These are phyloP conservation scores for Glebionis coronaria DNA, from an alignment of 129 eudicot species.

Conservation along the genomic window DNA sequence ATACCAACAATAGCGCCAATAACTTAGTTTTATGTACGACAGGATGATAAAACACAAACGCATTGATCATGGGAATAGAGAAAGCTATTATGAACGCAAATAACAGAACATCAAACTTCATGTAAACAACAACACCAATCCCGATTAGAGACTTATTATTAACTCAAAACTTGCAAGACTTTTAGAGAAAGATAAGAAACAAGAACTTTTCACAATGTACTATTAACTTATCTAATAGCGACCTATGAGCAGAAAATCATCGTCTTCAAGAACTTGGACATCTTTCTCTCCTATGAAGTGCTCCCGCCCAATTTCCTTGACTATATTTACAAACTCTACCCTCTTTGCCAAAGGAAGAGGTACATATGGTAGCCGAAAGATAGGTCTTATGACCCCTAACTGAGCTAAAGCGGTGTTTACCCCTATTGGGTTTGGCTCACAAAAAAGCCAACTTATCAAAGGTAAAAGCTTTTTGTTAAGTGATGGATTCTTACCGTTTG, in stretches of 20 bases:
- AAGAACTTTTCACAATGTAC: background rate
- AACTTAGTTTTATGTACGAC: background rate
- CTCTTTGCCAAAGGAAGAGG: slow-evolving; percentile 72
- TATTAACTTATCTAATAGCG: slow-evolving; percentile 49
- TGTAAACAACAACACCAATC: slow-evolving; percentile 4
- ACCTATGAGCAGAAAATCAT: slow-evolving; percentile 64
- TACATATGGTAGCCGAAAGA: slow-evolving; percentile 75
- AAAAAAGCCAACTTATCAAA: slow-evolving; percentile 66
- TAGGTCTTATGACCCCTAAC: slow-evolving; percentile 73
- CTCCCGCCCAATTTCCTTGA: slow-evolving; percentile 70
- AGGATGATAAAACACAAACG: background rate
- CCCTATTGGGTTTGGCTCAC: slow-evolving; percentile 83
- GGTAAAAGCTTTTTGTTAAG: slow-evolving; percentile 58
- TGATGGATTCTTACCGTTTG: slow-evolving; percentile 39
- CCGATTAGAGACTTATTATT: background rate
- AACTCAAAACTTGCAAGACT: background rate
- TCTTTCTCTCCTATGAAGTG: slow-evolving; percentile 68
- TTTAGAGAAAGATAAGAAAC: background rate
- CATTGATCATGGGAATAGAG: slow-evolving; percentile 2
- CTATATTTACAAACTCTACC: slow-evolving; percentile 61
- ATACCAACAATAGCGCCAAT: background rate
- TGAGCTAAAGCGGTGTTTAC: slow-evolving; percentile 79
- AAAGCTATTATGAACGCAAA: background rate
- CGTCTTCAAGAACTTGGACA: slow-evolving; percentile 75
- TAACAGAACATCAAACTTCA: background rate